A percentile compares a stretch with the other conserved stretches of the same genome.
Evolutionary conservation across 2,329 filamentous ascomycete genomes (phyloP).

Genomic region (Pseudovirgaria hyperparasitica): DNA sequence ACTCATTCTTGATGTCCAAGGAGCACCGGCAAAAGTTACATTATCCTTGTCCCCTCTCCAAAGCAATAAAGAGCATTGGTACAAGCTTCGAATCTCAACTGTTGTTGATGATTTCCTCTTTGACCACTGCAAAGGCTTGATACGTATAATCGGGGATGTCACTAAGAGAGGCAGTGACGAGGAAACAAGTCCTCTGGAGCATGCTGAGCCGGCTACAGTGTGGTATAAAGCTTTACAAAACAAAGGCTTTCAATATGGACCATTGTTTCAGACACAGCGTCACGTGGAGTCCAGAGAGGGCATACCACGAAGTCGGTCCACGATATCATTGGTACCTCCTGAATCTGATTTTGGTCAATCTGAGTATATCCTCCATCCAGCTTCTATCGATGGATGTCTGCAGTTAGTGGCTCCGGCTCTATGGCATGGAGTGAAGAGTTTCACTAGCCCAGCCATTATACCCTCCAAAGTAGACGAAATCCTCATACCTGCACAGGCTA

Average conservation of each 20-base stretch:
- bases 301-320: slow-evolving; percentile 4
- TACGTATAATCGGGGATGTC: too few relatives aligned
- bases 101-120: slow-evolving; percentile 1
- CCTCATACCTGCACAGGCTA: slow-evolving; percentile 5
- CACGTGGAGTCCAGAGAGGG: slow-evolving; percentile 5
- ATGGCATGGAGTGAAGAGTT: slow-evolving; percentile 8
- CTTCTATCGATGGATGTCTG: slow-evolving; percentile 15
- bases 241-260: slow-evolving; percentile 9
- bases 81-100: slow-evolving; percentile 4
- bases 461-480: slow-evolving; percentile 13
- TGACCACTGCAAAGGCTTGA: slow-evolving; percentile 5
- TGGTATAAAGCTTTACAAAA: slow-evolving; percentile 11
- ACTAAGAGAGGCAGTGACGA: slow-evolving; percentile 1
- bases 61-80: slow-evolving; percentile 5
- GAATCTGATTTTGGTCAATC: slow-evolving; percentile 8
- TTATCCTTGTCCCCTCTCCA: slow-evolving; percentile 4
- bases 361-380: slow-evolving; percentile 16
- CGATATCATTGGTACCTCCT: slow-evolving; percentile 8
- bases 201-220: slow-evolving; percentile 2
- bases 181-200: slow-evolving; percentile 4
- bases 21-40: slow-evolving; percentile 1
- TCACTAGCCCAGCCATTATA: slow-evolving; percentile 8
- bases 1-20: slow-evolving; percentile 4
- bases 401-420: slow-evolving; percentile 11
- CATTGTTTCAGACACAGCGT: slow-evolving; percentile 8